Evolutionary conservation across 2,329 filamentous ascomycete species (phyloP).

Genomic region (Sclerotiophoma versabilis): DNA sequence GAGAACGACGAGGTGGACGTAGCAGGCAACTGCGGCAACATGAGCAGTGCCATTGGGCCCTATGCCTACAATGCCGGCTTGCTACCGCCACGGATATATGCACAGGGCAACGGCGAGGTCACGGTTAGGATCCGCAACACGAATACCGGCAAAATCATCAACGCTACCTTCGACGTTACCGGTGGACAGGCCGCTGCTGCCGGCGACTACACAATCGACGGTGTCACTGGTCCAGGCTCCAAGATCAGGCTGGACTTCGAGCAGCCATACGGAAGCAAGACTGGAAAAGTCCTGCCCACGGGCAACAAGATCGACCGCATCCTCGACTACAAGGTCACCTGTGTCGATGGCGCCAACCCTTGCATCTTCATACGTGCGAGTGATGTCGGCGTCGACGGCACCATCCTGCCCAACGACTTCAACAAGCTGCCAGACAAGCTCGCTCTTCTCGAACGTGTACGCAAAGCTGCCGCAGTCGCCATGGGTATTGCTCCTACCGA

Average conservation of each 20-base stretch:
- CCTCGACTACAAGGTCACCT: conserved; percentile 59
- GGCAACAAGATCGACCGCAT: conserved; percentile 62
- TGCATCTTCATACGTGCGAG: conserved; percentile 66
- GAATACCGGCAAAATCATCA: conserved; percentile 71
- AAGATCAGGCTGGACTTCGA: conserved; percentile 68
- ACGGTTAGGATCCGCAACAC: conserved; percentile 72
- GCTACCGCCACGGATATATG: conserved; percentile 45
- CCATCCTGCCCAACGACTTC: conserved; percentile 63
- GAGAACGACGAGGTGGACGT: conserved; percentile 67
- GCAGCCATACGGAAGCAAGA: conserved; percentile 69
- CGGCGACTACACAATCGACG: conserved; percentile 69
- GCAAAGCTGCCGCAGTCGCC: conserved; percentile 62
- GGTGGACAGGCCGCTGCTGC: conserved; percentile 56
- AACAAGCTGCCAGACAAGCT: conserved; percentile 59
- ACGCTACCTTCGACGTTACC: conserved; percentile 62
- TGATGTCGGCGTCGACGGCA: conserved; percentile 59
- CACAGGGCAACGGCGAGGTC: conserved; percentile 43
- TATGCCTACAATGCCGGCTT: conserved; percentile 66
- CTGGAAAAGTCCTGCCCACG: conserved; percentile 67
- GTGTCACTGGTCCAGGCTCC: conserved; percentile 66
- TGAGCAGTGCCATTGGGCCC: conserved; percentile 74
- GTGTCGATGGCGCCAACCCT: conserved; percentile 70
- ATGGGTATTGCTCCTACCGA: conserved; percentile 66
- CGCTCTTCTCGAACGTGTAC: conserved; percentile 63
- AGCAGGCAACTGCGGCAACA: conserved; percentile 78